phyloP scores from a whole-genome alignment of 202 grass and related monocot genomes.

The Zoysia matrella region DNA sequence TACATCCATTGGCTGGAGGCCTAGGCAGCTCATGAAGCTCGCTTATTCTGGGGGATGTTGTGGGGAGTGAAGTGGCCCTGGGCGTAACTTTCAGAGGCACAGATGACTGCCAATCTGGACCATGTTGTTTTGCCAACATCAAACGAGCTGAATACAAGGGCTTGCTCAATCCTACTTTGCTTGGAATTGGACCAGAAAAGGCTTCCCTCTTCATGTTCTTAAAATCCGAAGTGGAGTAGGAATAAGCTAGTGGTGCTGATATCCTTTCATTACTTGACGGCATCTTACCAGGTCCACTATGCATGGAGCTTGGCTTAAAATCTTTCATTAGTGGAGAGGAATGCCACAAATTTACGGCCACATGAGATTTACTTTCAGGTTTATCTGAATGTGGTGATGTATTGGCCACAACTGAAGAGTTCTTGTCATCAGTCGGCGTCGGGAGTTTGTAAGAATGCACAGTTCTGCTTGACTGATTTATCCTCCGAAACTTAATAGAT shows the following conservation, averaged over 20 bases:
- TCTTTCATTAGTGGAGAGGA: slow-evolving; percentile 82
- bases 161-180: slow-evolving; percentile 63
- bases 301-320: slow-evolving; percentile 54
- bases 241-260: slow-evolving; percentile 51
- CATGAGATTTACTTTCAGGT: slow-evolving; percentile 45
- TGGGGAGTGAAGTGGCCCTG: slow-evolving; percentile 56
- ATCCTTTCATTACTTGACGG: slow-evolving; percentile 53
- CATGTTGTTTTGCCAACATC: slow-evolving; percentile 51
- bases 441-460: slow-evolving; percentile 78
- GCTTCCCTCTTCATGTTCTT: slow-evolving; percentile 73
- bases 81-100: slow-evolving; percentile 49
- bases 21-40: slow-evolving; percentile 95
- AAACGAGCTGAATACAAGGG: slow-evolving; percentile 48
- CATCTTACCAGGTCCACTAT: slow-evolving; percentile 62
- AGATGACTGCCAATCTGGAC: slow-evolving; percentile 42
- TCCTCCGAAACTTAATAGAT: slow-evolving; percentile 53
- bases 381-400: slow-evolving; percentile 45
- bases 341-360: slow-evolving; percentile 64
- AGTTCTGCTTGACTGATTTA: slow-evolving; percentile 55
- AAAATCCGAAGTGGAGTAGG: slow-evolving; percentile 46
- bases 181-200: slow-evolving; percentile 83
- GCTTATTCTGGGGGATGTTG: slow-evolving; percentile 75
- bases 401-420: slow-evolving; percentile 42
- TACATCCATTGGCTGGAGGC: slow-evolving; percentile 60
- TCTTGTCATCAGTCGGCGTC: slow-evolving; percentile 57